Conservation (phyloP, 371 early-diverging fungal species). For the Catenaria anguillulae region DNA sequence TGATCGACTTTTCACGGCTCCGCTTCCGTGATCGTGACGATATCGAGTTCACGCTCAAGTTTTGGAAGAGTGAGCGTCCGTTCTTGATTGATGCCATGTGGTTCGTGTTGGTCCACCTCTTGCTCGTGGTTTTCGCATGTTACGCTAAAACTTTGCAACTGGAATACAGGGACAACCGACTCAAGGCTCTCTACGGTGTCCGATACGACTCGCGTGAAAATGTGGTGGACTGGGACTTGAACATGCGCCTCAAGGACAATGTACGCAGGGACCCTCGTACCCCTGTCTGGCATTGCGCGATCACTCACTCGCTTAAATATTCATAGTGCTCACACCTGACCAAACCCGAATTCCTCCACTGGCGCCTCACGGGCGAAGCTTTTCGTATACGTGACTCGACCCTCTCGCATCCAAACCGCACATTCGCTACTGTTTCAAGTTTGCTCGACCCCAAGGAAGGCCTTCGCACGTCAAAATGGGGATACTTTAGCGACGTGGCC, state of each 20-base stretch:
- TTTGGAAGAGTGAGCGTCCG: constrained; percentile 16
- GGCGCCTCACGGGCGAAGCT: constrained; percentile 22
- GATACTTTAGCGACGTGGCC: constrained; percentile 29
- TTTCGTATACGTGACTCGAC: constrained; percentile 22
- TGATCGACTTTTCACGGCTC: constrained; percentile 19
- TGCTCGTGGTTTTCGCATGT: background rate
- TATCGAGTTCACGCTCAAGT: constrained; percentile 27
- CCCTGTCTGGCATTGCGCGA: background rate
- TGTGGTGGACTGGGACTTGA: constrained; percentile 36
- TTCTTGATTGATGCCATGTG: constrained; percentile 23
- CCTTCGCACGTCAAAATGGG: constrained; percentile 24
- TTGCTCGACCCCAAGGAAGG: background rate
- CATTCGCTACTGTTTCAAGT: constrained; percentile 19
- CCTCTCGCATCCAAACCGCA: constrained; percentile 20
- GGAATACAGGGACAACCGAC: constrained; percentile 15
- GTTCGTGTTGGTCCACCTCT: too few relatives aligned
- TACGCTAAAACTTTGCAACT: background rate
- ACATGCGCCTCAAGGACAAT: constrained; percentile 28
- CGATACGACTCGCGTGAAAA: constrained; percentile 31
- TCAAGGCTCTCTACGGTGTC: constrained; percentile 15
- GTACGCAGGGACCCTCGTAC: constrained; percentile 6
- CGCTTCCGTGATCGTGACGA: constrained; percentile 34
- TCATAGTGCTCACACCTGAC: constrained; percentile 12
- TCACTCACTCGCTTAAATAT: background rate
- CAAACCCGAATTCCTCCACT: constrained; percentile 22